Percentiles rank a stretch among this genome's conserved stretches.
Conservation (phyloP, 768 basidiomycete genomes). For the Lanmaoa rubissima region DNA sequence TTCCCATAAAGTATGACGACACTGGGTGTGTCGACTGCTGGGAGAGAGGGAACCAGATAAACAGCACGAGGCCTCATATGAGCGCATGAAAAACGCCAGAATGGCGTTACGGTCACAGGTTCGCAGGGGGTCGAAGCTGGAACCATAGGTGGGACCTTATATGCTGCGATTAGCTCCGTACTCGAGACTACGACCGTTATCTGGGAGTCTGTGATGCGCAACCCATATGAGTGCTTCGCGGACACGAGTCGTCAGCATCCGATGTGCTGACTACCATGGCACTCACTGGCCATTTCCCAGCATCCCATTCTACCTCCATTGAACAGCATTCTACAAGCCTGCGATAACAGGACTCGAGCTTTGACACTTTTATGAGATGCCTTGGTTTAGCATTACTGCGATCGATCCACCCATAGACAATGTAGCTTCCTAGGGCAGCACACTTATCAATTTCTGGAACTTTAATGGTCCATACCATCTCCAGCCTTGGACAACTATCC, state of each 20-base stretch:
- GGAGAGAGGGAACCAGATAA: conserved; percentile 11
- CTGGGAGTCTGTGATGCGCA: conserved; percentile 7
- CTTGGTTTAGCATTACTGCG: neutral
- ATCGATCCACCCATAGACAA: conserved; percentile 11
- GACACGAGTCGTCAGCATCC: neutral
- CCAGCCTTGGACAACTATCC: neutral
- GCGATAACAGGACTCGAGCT: neutral
- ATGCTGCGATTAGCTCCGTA: conserved; percentile 5
- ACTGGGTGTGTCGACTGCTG: conserved; percentile 9
- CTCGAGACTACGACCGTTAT: conserved; percentile 4
- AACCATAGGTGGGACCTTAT: neutral
- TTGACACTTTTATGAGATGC: conserved; percentile 2
- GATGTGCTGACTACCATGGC: neutral
- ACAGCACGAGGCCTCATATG: conserved; percentile 7
- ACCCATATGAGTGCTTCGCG: conserved; percentile 4
- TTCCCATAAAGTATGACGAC: conserved; percentile 6
- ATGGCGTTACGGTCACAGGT: neutral
- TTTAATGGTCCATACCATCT: neutral
- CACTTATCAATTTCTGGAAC: neutral
- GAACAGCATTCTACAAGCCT: neutral
- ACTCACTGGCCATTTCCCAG: conserved; percentile 2
- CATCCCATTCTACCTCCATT: neutral
- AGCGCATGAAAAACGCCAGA: conserved; percentile 5
- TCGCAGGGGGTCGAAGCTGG: neutral
- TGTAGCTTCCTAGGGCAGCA: conserved; percentile 2